These are phyloP conservation scores for Penicillium taxi DNA, from an alignment of 495 filamentous ascomycete species.

Conservation along the genomic window DNA sequence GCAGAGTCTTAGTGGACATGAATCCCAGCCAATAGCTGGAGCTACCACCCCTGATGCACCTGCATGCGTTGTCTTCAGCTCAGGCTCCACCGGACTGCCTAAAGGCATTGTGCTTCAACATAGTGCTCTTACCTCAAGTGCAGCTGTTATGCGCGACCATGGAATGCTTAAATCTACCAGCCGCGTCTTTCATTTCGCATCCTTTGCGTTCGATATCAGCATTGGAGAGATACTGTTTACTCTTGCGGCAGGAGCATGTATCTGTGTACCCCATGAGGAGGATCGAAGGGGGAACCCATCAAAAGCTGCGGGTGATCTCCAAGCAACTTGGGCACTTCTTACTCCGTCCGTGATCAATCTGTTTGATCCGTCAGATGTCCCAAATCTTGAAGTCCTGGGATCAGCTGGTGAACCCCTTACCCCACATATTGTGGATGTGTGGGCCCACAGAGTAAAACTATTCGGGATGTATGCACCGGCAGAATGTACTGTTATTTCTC, in stretches of 20 bases:
- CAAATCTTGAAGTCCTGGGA: slow-evolving; percentile 27
- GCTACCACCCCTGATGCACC: slow-evolving; percentile 27
- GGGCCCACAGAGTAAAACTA: slow-evolving; percentile 39
- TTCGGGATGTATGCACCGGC: slow-evolving; percentile 43
- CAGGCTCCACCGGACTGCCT: slow-evolving; percentile 46
- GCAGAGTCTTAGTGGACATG: slow-evolving; percentile 18
- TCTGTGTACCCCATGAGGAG: slow-evolving; percentile 45
- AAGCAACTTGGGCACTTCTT: slow-evolving; percentile 20
- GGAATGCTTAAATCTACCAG: slow-evolving; percentile 16
- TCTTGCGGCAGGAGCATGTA: slow-evolving; percentile 36
- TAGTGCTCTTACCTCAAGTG: slow-evolving; percentile 43
- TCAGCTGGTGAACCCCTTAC: slow-evolving; percentile 45
- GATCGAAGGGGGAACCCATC: slow-evolving; percentile 33
- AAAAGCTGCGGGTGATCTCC: slow-evolving; percentile 17
- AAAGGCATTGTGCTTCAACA: slow-evolving; percentile 46
- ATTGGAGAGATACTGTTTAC: slow-evolving; percentile 40
- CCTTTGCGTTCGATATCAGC: slow-evolving; percentile 43
- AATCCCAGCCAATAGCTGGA: slow-evolving; percentile 23
- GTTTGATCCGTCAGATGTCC: slow-evolving; percentile 39
- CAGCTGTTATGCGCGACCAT: slow-evolving; percentile 10
- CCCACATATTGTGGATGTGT: slow-evolving; percentile 28
- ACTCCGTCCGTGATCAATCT: slow-evolving; percentile 46
- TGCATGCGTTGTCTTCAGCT: slow-evolving; percentile 44
- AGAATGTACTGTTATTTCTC: slow-evolving; percentile 40
- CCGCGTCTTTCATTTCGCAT: slow-evolving; percentile 39